Base-by-base conservation (phyloP, 2,329 filamentous ascomycete genomes). In the Talaromyces sp. region DNA sequence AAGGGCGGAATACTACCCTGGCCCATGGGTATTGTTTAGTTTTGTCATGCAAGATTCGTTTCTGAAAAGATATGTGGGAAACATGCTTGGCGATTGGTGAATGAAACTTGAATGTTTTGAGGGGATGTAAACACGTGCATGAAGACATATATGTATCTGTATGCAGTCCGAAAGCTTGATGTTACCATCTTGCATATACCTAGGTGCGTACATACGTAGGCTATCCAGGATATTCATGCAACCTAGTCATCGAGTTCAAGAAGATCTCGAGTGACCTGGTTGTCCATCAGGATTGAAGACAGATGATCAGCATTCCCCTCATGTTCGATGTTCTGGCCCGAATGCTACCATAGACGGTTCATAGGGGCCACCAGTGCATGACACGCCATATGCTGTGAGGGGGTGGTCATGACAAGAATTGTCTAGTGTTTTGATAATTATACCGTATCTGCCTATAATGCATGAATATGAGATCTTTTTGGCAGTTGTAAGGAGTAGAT, bases 51-150 rank as follows among this genome's bases (percentile, higher is more conserved):
- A 45, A 11, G 10, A n/a, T 15, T 34, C 0, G 22, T 34, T 8
- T 31, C 17, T 56, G 15, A 59, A n/a, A 3, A 45, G 25, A 40
- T 17, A 60, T 60, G 58, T 47, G 58, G 47, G 58, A 29, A 47
- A 2, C 5, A 45, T 60, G 38, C 27, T 19, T 34, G 27, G 38
- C 38, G 40, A 60, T 60, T 60, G 58, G 58, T 31, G n/a, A 27
- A 19, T 22, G n/a, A n/a, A 15, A 19, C 17, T 34, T 34, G 29
- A 51, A 22, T 54, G 51, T 54, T 34, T 34, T 17, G 29, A 19
- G n/a, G 51, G 29, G 10, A 11, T 19, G n/a, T 22, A 15, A 36
- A 56, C 53, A 56, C 53, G 31, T 56, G 53, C 53, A 22, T 22
- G n/a, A 19, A 25, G 47, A 51, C 10, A 25, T 38, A 38, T 58